Evolutionary conservation across 2,329 filamentous ascomycete species (phyloP).

Genomic region (Diplodia sapinea): DNA sequence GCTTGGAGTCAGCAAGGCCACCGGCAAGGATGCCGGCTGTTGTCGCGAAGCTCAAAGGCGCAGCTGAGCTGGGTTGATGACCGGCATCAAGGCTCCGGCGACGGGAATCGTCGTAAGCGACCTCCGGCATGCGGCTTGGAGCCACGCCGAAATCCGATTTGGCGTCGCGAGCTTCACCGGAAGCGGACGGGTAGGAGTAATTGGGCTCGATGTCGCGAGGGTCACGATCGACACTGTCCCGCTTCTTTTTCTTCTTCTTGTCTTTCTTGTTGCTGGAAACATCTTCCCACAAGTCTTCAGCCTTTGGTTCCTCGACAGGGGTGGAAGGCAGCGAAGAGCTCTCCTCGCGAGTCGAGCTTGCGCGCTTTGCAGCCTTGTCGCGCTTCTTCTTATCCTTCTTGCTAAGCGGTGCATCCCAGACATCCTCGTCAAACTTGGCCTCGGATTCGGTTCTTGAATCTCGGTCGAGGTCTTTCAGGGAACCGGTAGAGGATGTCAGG

Average conservation of each 20-base stretch:
- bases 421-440: constrained; percentile 33
- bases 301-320: constrained; percentile 32
- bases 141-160: constrained; percentile 12
- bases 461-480: constrained; percentile 4
- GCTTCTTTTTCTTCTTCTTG: constrained; percentile 42
- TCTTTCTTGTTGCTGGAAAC: constrained; percentile 37
- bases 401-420: constrained; percentile 43
- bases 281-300: constrained; percentile 27
- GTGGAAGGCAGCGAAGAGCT: constrained; percentile 20
- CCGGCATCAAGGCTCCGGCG: constrained; percentile 12
- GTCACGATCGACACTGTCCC: constrained; percentile 45
- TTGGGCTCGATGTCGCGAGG: constrained; percentile 37
- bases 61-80: background rate
- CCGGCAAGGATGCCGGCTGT: constrained; percentile 20
- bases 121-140: constrained; percentile 4
- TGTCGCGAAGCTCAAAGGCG: constrained; percentile 13
- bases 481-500: constrained; percentile 10
- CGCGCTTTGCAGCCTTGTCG: constrained; percentile 34
- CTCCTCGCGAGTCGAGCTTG: constrained; percentile 18
- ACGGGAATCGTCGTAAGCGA: background rate
- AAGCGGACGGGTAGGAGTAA: background rate
- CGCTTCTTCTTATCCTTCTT: constrained; percentile 39
- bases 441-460: constrained; percentile 1
- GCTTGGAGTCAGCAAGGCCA: constrained; percentile 12
- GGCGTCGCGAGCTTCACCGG: constrained; percentile 16